Evolutionary conservation across 495 filamentous ascomycete genomes (phyloP).

Genomic region (Aspergillus leporis): DNA sequence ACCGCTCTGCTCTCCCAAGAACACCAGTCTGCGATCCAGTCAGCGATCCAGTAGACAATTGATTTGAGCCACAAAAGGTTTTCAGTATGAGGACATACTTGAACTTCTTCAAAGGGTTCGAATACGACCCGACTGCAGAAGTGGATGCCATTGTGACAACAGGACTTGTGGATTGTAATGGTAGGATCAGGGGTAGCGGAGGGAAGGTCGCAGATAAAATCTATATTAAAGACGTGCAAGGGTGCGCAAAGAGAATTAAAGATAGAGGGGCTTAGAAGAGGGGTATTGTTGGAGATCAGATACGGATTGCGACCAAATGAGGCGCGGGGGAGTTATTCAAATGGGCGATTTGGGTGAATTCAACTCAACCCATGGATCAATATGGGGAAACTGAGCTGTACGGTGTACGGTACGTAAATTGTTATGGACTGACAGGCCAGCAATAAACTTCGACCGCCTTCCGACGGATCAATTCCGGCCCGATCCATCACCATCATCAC

Average conservation of each 20-base stretch:
- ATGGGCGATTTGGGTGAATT: slow-evolving; percentile 5
- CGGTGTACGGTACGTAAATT: neutral
- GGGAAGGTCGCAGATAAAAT: slow-evolving; percentile 5
- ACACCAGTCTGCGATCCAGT: slow-evolving; percentile 71
- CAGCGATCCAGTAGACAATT: slow-evolving; percentile 25
- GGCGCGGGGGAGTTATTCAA: slow-evolving; percentile 1
- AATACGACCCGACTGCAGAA: slow-evolving; percentile 80
- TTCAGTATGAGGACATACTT: slow-evolving; percentile 61
- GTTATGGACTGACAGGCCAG: slow-evolving; percentile 10
- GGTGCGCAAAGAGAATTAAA: slow-evolving; percentile 1
- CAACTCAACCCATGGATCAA: slow-evolving; percentile 22
- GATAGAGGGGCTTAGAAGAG: slow-evolving; percentile 5
- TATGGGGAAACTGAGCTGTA: slow-evolving; percentile 17
- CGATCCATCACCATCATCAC: slow-evolving; percentile 11
- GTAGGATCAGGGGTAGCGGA: slow-evolving; percentile 26
- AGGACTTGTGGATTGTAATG: slow-evolving; percentile 16
- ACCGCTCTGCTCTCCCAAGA: slow-evolving; percentile 98
- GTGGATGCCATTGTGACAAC: slow-evolving; percentile 53
- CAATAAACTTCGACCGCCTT: slow-evolving; percentile 7
- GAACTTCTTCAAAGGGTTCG: slow-evolving; percentile 99
- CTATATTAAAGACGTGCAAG: slow-evolving; percentile 8
- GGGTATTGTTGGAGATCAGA: slow-evolving; percentile 6
- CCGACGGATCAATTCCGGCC: slow-evolving; percentile 27
- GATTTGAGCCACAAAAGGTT: neutral
- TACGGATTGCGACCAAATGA: slow-evolving; percentile 2